Evolutionary conservation across 345 rosid genomes (phyloP).

Genomic region (Cardiospermum halicacabum): DNA sequence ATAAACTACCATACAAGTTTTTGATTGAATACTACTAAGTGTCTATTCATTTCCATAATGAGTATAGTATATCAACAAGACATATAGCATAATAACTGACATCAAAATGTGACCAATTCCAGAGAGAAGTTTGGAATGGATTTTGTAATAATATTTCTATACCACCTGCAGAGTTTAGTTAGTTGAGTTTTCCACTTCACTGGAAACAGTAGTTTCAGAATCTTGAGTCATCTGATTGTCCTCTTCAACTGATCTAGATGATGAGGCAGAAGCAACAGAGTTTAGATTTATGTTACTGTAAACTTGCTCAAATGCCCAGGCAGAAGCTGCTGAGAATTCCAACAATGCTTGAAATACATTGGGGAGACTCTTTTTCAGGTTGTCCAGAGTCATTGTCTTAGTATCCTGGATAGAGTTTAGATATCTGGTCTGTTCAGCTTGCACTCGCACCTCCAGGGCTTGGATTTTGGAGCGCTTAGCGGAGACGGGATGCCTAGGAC

Average conservation of each 20-base stretch:
- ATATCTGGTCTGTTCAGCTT: constrained; percentile 52
- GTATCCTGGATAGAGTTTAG: constrained; percentile 44
- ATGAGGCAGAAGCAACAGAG: too few species aligned
- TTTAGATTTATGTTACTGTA: constrained; percentile 18
- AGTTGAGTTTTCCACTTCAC: constrained; percentile 25
- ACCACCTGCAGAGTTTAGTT: constrained; percentile 5
- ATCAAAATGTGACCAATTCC: neutral
- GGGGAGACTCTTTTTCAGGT: constrained; percentile 75
- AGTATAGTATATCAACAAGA: neutral
- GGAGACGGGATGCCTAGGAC: constrained; percentile 66
- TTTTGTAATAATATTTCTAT: neutral
- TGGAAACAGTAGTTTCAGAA: constrained; percentile 24
- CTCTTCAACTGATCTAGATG: too few species aligned
- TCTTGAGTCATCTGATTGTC: too few species aligned
- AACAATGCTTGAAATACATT: constrained; percentile 61
- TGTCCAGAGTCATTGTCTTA: constrained; percentile 54
- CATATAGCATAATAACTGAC: constrained; percentile 5
- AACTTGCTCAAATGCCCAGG: constrained; percentile 53
- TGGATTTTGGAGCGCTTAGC: constrained; percentile 57
- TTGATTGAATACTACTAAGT: too few species aligned
- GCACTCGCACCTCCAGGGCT: constrained; percentile 48
- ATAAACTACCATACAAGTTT: too few species aligned
- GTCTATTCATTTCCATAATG: neutral
- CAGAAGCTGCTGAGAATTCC: constrained; percentile 53
- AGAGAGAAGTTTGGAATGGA: neutral